Percentiles rank a stretch among this genome's conserved stretches.
Conservation (phyloP, 495 filamentous ascomycete species). For the Penicillium verhagenii region DNA sequence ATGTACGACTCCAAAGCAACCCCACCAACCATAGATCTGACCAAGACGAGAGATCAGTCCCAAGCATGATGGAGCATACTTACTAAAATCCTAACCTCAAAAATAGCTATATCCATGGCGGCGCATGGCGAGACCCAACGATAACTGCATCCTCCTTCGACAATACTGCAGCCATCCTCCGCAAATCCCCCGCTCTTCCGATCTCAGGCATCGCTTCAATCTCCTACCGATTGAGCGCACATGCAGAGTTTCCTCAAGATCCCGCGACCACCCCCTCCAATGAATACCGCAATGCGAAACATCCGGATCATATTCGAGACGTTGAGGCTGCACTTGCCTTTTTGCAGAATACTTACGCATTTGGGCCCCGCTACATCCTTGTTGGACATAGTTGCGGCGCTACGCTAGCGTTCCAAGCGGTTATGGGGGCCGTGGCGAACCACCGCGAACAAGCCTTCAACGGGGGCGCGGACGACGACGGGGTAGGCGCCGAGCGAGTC, state of each 20-base stretch:
- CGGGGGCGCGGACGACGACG: conserved; percentile 2
- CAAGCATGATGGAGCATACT: neutral
- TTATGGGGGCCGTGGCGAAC: conserved; percentile 43
- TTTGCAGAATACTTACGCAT: conserved; percentile 55
- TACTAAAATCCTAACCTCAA: neutral
- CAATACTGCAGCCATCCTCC: conserved; percentile 45
- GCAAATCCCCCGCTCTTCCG: conserved; percentile 24
- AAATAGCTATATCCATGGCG: conserved; percentile 81
- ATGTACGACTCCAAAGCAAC: conserved; percentile 31
- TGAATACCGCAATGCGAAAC: conserved; percentile 49
- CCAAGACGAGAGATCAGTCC: neutral
- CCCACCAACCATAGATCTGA: neutral
- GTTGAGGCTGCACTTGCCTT: conserved; percentile 60
- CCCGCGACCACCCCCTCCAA: conserved; percentile 31
- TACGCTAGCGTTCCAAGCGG: conserved; percentile 67
- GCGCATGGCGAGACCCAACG: conserved; percentile 81
- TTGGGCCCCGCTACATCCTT: conserved; percentile 58
- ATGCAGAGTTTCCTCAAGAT: conserved; percentile 60
- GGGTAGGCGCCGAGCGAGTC: conserved; percentile 8
- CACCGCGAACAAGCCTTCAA: conserved; percentile 23
- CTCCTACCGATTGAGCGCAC: conserved; percentile 76
- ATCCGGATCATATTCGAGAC: conserved; percentile 76
- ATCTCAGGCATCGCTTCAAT: conserved; percentile 69
- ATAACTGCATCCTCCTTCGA: conserved; percentile 52
- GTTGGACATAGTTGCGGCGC: conserved; percentile 78